Percentiles rank a stretch among this genome's conserved stretches.
Conservation (phyloP, 2,329 filamentous ascomycete genomes). For the Diaporthe ampelina region DNA sequence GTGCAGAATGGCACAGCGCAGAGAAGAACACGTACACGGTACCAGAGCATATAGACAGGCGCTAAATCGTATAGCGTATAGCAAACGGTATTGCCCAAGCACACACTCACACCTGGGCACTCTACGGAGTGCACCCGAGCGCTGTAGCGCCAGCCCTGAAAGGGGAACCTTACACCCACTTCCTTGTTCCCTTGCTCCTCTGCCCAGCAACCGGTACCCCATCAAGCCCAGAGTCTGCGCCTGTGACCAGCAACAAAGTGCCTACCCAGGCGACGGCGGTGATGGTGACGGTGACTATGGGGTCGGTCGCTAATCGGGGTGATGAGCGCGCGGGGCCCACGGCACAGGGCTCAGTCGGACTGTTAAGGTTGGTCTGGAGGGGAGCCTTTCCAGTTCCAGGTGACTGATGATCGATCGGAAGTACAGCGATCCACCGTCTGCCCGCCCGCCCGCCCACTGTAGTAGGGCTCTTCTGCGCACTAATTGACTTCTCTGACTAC, state of each 20-base stretch:
- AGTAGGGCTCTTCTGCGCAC: not conserved
- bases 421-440: slow-evolving; percentile 21
- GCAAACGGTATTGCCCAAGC: not conserved
- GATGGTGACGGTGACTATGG: slow-evolving; percentile 9
- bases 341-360: slow-evolving; percentile 9
- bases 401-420: slow-evolving; percentile 31
- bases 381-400: slow-evolving; percentile 15
- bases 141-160: slow-evolving; percentile 1
- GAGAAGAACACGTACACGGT: not conserved
- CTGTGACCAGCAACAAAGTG: not conserved
- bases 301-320: slow-evolving; percentile 29
- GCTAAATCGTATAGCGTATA: slow-evolving; percentile 9
- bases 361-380: slow-evolving; percentile 17
- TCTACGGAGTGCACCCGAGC: not conserved
- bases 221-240: not conserved
- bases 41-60: not conserved
- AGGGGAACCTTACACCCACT: not conserved
- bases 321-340: slow-evolving; percentile 26
- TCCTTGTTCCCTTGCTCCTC: not conserved
- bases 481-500: not conserved
- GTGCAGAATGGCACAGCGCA: not conserved
- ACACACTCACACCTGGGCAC: not conserved
- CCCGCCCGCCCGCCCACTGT: not conserved
- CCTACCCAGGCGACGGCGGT: slow-evolving; percentile 1
- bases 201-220: slow-evolving; percentile 11